Evolutionary conservation across 768 basidiomycete species (phyloP).

Genomic region (Lentinula guzmanii): DNA sequence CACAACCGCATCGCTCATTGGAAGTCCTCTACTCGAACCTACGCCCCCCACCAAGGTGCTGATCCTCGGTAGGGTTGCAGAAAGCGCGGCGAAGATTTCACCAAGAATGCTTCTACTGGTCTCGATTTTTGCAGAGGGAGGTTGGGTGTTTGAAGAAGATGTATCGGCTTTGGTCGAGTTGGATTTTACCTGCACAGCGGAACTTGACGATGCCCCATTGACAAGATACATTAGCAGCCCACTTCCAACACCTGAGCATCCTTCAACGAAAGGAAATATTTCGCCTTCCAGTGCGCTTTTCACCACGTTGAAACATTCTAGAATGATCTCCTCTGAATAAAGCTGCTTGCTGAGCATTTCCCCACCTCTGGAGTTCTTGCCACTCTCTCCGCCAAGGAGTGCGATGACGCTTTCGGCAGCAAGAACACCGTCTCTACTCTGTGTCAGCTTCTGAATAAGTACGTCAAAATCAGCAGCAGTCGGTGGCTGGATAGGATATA

Average conservation of each 20-base stretch:
- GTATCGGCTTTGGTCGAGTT: neutral
- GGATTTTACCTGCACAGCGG: neutral
- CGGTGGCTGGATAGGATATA: slow-evolving; percentile 11
- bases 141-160: slow-evolving; percentile 1
- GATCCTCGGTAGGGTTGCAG: slow-evolving; percentile 68
- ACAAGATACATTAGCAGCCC: slow-evolving; percentile 50
- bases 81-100: slow-evolving; percentile 70
- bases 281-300: slow-evolving; percentile 78
- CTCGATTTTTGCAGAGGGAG: slow-evolving; percentile 14
- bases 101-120: slow-evolving; percentile 44
- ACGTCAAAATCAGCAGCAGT: slow-evolving; percentile 45
- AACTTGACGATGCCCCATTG: slow-evolving; percentile 26
- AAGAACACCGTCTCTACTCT: slow-evolving; percentile 66
- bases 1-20: slow-evolving; percentile 88
- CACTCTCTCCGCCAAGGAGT: slow-evolving; percentile 67
- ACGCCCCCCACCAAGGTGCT: slow-evolving; percentile 70
- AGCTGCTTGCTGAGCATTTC: slow-evolving; percentile 38
- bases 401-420: slow-evolving; percentile 84
- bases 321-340: slow-evolving; percentile 92
- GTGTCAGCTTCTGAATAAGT: slow-evolving; percentile 46
- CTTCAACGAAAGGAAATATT: slow-evolving; percentile 85
- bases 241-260: slow-evolving; percentile 32
- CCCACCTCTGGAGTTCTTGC: slow-evolving; percentile 25
- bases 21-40: slow-evolving; percentile 31
- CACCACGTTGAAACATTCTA: slow-evolving; percentile 64